A percentile compares a stretch with the other conserved stretches of the same genome.
Conservation (phyloP, 2,329 filamentous ascomycete genomes). For the Aspergillus eucalypticola region DNA sequence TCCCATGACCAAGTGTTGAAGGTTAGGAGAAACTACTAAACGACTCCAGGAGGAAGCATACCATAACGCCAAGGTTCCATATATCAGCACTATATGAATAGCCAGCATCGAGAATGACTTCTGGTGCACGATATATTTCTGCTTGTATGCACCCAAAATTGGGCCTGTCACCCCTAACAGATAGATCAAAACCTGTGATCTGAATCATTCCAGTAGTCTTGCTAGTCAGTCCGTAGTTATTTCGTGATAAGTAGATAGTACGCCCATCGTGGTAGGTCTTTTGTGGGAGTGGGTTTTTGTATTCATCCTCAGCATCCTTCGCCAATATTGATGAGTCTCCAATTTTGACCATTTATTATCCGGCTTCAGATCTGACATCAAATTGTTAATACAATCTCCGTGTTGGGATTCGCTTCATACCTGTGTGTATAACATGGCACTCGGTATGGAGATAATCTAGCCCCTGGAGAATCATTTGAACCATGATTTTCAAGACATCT, state of each 20-base stretch:
- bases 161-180: too few species aligned
- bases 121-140: too few species aligned
- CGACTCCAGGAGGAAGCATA: too few species aligned
- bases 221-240: constrained; percentile 29
- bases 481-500: constrained; percentile 34
- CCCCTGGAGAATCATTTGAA: constrained; percentile 39
- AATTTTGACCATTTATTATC: constrained; percentile 43
- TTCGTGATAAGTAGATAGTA: constrained; percentile 37
- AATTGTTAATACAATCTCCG: neutral
- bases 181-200: too few species aligned
- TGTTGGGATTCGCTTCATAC: constrained; percentile 19
- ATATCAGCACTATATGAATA: too few species aligned
- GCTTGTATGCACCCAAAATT: too few species aligned
- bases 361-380: constrained; percentile 41
- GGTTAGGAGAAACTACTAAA: too few species aligned
- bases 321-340: constrained; percentile 29
- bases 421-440: constrained; percentile 45
- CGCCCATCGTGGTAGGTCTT: constrained; percentile 31
- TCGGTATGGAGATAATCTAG: constrained; percentile 48
- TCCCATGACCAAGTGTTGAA: constrained; percentile 26
- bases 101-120: too few species aligned
- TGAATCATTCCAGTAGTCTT: neutral
- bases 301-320: constrained; percentile 28
- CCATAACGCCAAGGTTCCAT: too few species aligned
- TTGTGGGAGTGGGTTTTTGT: constrained; percentile 31